Conservation (phyloP, 805 yeast genomes). For the Suhomyces tanzawaensis region DNA sequence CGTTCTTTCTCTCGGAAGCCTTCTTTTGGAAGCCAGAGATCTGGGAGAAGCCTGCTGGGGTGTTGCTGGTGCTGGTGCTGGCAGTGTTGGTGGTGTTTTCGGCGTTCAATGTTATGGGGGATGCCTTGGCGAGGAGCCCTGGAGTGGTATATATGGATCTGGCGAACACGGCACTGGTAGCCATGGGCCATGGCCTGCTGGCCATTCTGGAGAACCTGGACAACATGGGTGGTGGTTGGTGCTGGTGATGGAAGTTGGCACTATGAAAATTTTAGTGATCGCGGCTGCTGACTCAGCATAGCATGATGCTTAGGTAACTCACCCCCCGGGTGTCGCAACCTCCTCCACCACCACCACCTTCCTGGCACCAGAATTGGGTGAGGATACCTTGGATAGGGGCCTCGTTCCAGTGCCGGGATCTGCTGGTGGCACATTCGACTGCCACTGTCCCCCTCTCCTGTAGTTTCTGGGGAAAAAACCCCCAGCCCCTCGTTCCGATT, state of each 20-base stretch:
- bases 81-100: background rate
- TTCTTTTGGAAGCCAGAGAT: constrained; percentile 2
- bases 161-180: background rate
- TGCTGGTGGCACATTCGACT: too few relatives aligned
- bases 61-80: background rate
- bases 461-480: too few relatives aligned
- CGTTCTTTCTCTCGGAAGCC: constrained; percentile 7
- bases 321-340: too few relatives aligned
- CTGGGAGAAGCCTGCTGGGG: constrained; percentile 1
- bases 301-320: too few relatives aligned
- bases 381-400: too few relatives aligned
- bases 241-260: background rate
- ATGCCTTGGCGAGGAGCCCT: constrained; percentile 4
- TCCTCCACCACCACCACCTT: too few relatives aligned
- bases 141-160: constrained; percentile 1
- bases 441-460: too few relatives aligned
- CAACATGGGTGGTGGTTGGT: constrained; percentile 7
- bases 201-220: constrained; percentile 11
- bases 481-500: too few relatives aligned
- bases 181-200: constrained; percentile 1
- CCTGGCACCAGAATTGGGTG: too few relatives aligned
- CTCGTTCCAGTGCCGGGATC: too few relatives aligned
- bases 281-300: background rate
- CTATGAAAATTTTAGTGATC: background rate
- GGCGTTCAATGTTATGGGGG: constrained; percentile 6